Evolutionary conservation across 495 filamentous ascomycete species (phyloP).

Genomic region (Daldinia decipiens): DNA sequence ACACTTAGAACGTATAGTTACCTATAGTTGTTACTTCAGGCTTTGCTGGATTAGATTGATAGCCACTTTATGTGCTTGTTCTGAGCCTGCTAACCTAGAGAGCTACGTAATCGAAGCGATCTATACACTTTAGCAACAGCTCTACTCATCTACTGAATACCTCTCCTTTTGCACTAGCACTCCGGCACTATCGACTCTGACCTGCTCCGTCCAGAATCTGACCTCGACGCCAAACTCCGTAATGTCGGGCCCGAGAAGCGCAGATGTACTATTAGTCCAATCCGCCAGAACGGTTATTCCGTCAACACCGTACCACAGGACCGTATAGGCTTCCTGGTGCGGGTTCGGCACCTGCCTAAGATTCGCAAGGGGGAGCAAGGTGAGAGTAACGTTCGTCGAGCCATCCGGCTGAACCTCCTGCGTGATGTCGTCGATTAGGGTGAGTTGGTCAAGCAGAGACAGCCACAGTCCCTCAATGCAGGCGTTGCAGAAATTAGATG

Average conservation of each 20-base stretch:
- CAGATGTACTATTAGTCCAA: slow-evolving; percentile 41
- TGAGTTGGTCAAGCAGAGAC: slow-evolving; percentile 31
- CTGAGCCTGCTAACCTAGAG: too few relatives aligned
- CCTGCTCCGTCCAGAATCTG: slow-evolving; percentile 39
- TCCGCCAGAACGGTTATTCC: slow-evolving; percentile 24
- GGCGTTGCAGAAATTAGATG: slow-evolving; percentile 36
- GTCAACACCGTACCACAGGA: slow-evolving; percentile 41
- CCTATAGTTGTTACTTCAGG: too few relatives aligned
- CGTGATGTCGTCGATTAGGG: slow-evolving; percentile 39
- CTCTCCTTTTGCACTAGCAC: slow-evolving; percentile 35
- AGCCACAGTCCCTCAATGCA: slow-evolving; percentile 44
- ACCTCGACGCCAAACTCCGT: slow-evolving; percentile 41
- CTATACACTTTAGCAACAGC: not conserved
- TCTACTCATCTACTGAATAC: slow-evolving; percentile 5
- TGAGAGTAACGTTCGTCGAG: slow-evolving; percentile 38
- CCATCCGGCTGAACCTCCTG: slow-evolving; percentile 20
- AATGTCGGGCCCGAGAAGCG: slow-evolving; percentile 18
- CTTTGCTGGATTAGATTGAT: too few relatives aligned
- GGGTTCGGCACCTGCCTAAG: slow-evolving; percentile 34
- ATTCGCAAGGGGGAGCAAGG: slow-evolving; percentile 37
- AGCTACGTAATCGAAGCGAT: too few relatives aligned
- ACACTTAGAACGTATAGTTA: too few relatives aligned
- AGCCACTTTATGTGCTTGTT: too few relatives aligned
- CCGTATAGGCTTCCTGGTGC: slow-evolving; percentile 35
- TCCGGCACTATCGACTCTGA: slow-evolving; percentile 29